Conservation (phyloP, 768 basidiomycete species). For the Suillus lakei region DNA sequence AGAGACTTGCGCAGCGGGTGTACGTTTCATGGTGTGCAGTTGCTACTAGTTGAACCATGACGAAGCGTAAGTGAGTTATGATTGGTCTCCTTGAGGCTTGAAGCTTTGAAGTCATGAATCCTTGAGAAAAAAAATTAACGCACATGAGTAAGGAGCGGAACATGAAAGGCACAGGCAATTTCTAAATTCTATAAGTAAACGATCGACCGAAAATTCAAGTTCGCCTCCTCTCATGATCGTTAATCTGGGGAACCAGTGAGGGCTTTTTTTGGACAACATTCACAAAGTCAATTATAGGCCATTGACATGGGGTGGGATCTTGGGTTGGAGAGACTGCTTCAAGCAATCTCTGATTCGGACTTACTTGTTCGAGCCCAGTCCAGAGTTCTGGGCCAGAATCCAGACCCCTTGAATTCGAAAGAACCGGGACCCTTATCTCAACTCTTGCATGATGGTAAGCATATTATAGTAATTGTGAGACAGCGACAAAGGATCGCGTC, state of each 20-base stretch:
- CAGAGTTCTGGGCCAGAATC: no score
- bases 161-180: background rate
- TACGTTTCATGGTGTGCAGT: background rate
- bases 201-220: background rate
- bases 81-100: no score
- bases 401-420: no score
- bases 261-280: no score
- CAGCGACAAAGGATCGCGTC: background rate
- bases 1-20: background rate
- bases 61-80: background rate
- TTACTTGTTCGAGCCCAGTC: background rate
- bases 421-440: background rate
- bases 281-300: background rate
- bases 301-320: background rate
- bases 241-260: background rate
- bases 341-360: background rate
- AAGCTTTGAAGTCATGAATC: background rate
- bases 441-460: background rate
- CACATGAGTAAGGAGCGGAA: background rate
- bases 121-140: background rate
- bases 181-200: background rate
- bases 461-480: background rate
- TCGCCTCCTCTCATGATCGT: background rate
- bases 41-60: background rate
- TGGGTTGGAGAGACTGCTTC: background rate